Conservation (phyloP, 352 stramenopile species). For the Phytophthora chlamydospora region DNA sequence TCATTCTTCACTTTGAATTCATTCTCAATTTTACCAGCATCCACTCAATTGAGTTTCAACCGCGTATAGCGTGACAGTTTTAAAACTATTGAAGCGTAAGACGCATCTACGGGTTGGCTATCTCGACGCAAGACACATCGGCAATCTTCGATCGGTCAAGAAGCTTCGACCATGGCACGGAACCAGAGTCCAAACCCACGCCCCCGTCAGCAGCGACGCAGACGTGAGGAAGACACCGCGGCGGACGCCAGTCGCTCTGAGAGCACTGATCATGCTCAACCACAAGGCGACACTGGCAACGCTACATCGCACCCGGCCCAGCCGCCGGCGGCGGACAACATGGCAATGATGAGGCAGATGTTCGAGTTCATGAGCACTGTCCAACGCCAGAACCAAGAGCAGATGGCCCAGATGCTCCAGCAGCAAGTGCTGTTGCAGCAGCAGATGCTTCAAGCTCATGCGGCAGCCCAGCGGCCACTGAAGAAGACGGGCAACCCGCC, state of each 20-base stretch:
- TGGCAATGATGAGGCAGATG: conserved; percentile 9
- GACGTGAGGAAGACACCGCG: not conserved
- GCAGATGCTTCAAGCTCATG: conserved; percentile 14
- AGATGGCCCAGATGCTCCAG: conserved; percentile 8
- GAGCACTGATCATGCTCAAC: not conserved
- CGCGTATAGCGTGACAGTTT: not conserved
- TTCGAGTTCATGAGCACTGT: conserved; percentile 7
- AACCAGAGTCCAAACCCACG: not conserved
- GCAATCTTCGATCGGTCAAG: conserved; percentile 1
- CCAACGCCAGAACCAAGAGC: conserved; percentile 12
- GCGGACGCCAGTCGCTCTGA: not conserved
- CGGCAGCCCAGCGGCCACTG: not conserved
- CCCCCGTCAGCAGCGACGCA: conserved; percentile 2
- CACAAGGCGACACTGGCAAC: not conserved
- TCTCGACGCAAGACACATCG: conserved; percentile 4
- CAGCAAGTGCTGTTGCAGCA: conserved; percentile 15
- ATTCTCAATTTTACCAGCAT: not conserved
- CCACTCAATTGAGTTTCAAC: conserved; percentile 1
- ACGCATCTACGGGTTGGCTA: not conserved
- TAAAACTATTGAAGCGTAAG: conserved; percentile 9
- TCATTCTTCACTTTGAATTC: no score
- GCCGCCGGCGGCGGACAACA: not conserved
- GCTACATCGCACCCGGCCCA: not conserved
- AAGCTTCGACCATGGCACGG: not conserved
- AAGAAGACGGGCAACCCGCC: conserved; percentile 10